Percentiles rank a stretch among this genome's conserved stretches.
phyloP scores from a whole-genome alignment of 768 basidiomycete species.

The Tulasnella calospora region DNA sequence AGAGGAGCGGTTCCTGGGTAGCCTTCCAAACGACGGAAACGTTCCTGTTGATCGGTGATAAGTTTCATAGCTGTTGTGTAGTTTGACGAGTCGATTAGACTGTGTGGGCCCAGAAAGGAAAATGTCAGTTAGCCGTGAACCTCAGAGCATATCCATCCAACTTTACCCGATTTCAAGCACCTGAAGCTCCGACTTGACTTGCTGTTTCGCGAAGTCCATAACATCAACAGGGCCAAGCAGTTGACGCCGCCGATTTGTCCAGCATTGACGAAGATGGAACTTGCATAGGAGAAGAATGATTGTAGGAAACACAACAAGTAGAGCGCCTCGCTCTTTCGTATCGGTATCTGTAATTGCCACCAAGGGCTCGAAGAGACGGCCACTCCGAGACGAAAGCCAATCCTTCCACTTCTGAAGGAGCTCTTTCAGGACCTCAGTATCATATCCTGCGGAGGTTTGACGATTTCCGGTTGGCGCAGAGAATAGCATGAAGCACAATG shows the following conservation, averaged over 20 bases:
- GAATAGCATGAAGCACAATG: conserved; percentile 20
- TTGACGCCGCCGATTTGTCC: conserved; percentile 38
- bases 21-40: too few species aligned
- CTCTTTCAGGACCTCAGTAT: conserved; percentile 32
- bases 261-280: conserved; percentile 41
- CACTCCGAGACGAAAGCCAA: conserved; percentile 25
- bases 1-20: too few species aligned
- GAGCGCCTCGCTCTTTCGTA: conserved; percentile 36
- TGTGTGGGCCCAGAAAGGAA: too few species aligned
- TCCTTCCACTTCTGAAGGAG: conserved; percentile 34
- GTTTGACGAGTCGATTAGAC: too few species aligned
- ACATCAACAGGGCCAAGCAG: conserved; percentile 28
- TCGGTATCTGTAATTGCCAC: conserved; percentile 39
- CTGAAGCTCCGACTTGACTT: conserved; percentile 15
- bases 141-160: too few species aligned
- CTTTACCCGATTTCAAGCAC: background rate
- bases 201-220: conserved; percentile 18
- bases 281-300: conserved; percentile 39
- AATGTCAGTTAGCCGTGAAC: too few species aligned
- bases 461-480: conserved; percentile 14
- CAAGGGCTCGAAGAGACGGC: conserved; percentile 31
- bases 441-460: conserved; percentile 26
- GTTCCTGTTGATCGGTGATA: too few species aligned
- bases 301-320: conserved; percentile 32
- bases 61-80: too few species aligned